These are phyloP conservation scores for Dimargaris xerosporica DNA, from an alignment of 192 early-diverging fungal species.

Conservation along the genomic window DNA sequence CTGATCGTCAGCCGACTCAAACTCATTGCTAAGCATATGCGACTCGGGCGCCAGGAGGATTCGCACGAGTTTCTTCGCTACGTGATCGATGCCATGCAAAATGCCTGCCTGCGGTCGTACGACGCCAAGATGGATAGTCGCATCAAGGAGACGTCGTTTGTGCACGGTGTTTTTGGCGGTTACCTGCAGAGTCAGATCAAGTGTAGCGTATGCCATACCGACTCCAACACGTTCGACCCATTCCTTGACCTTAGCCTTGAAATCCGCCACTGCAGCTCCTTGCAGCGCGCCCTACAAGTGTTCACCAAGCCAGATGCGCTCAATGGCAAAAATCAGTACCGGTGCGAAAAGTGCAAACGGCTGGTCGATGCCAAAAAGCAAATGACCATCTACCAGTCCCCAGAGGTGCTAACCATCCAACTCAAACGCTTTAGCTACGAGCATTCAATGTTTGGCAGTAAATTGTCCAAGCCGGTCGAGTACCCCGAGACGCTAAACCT, in stretches of 20 bases:
- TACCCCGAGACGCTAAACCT: conserved; percentile 51
- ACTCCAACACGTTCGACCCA: conserved; percentile 63
- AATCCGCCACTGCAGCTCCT: conserved; percentile 38
- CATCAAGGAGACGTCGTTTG: conserved; percentile 56
- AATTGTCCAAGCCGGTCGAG: conserved; percentile 45
- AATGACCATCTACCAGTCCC: conserved; percentile 57
- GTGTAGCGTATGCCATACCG: conserved; percentile 51
- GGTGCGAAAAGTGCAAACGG: conserved; percentile 64
- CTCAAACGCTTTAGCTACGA: conserved; percentile 70
- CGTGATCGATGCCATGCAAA: conserved; percentile 54
- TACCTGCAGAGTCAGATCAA: conserved; percentile 61
- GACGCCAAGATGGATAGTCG: conserved; percentile 50
- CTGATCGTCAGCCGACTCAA: conserved; percentile 44
- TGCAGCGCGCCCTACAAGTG: conserved; percentile 49
- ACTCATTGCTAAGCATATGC: conserved; percentile 60
- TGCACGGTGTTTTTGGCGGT: conserved; percentile 74
- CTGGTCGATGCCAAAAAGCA: conserved; percentile 67
- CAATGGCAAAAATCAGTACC: conserved; percentile 53
- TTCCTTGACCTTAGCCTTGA: conserved; percentile 68
- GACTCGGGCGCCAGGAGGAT: conserved; percentile 72
- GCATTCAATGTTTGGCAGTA: conserved; percentile 33
- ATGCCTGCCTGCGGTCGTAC: conserved; percentile 34
- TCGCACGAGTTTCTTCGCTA: conserved; percentile 74
- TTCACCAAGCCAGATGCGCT: conserved; percentile 60
- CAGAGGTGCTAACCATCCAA: conserved; percentile 57